These are phyloP conservation scores for Stagonosporopsis vannaccii DNA, from an alignment of 2,329 filamentous ascomycete genomes.

Conservation along the genomic window DNA sequence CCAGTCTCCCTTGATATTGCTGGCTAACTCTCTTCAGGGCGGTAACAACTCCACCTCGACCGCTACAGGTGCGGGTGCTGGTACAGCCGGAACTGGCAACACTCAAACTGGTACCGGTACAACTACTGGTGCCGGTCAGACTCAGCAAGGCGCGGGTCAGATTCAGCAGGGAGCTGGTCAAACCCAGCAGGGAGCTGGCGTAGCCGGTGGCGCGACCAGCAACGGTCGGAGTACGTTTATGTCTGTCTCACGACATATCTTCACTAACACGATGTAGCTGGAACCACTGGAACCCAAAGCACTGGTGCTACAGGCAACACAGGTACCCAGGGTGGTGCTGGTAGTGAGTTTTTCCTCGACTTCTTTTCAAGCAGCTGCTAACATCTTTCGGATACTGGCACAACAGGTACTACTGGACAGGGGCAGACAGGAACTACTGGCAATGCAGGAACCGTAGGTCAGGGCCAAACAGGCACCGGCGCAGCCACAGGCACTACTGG, in stretches of 20 bases:
- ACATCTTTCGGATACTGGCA: conserved; percentile 1
- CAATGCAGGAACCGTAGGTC: too few relatives aligned
- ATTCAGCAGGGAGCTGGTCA: not conserved
- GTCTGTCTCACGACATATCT: not conserved
- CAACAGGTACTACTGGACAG: not conserved
- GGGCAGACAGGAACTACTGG: not conserved
- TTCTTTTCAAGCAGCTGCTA: not conserved
- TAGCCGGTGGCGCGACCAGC: not conserved
- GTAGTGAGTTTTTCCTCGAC: not conserved
- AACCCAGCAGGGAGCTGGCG: conserved; percentile 3
- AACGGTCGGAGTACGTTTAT: not conserved
- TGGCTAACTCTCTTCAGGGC: not conserved
- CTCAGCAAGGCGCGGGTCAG: not conserved
- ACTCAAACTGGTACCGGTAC: not conserved
- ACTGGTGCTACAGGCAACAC: not conserved
- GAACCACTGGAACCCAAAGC: not conserved
- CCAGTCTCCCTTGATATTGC: too few relatives aligned
- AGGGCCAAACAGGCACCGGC: not conserved
- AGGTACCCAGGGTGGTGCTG: not conserved
- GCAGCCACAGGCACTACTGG: not conserved
- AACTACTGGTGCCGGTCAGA: not conserved
- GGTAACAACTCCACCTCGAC: conserved; percentile 13
- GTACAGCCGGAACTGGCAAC: not conserved
- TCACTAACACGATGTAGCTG: not conserved
- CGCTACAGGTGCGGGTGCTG: not conserved